Conservation (phyloP, 192 early-diverging fungal species). For the Coemansia sp. region DNA sequence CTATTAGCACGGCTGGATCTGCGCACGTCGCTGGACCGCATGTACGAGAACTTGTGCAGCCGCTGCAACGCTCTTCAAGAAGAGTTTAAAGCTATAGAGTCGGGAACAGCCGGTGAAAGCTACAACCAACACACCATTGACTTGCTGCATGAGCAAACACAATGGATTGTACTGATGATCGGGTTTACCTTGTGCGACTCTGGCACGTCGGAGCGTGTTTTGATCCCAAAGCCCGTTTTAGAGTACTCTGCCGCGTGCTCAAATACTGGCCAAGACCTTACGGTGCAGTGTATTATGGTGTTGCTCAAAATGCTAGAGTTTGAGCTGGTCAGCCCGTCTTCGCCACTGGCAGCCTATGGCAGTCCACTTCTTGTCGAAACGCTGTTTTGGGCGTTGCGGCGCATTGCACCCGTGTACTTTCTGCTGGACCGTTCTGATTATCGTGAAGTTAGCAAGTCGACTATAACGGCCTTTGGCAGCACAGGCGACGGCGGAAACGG, state of each 20-base stretch:
- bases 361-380: constrained; percentile 49
- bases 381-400: constrained; percentile 44
- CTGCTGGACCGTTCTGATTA: constrained; percentile 41
- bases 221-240: constrained; percentile 28
- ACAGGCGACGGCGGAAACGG: constrained; percentile 29
- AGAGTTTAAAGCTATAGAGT: constrained; percentile 24
- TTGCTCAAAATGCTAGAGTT: constrained; percentile 41
- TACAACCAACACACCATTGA: constrained; percentile 35
- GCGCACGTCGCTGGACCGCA: constrained; percentile 27
- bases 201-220: constrained; percentile 45
- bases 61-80: constrained; percentile 35
- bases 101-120: neutral
- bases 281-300: constrained; percentile 38
- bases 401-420: constrained; percentile 45
- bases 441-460: constrained; percentile 16
- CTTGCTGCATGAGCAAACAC: constrained; percentile 45
- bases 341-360: constrained; percentile 18
- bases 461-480: constrained; percentile 34
- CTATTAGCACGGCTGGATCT: constrained; percentile 43
- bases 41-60: constrained; percentile 34
- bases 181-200: constrained; percentile 41
- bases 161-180: constrained; percentile 49
- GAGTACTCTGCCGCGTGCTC: constrained; percentile 25
- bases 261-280: constrained; percentile 22
- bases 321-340: constrained; percentile 31